Evolutionary conservation across 306 rosid genomes (phyloP).

Genomic region (Datisca glomerata): DNA sequence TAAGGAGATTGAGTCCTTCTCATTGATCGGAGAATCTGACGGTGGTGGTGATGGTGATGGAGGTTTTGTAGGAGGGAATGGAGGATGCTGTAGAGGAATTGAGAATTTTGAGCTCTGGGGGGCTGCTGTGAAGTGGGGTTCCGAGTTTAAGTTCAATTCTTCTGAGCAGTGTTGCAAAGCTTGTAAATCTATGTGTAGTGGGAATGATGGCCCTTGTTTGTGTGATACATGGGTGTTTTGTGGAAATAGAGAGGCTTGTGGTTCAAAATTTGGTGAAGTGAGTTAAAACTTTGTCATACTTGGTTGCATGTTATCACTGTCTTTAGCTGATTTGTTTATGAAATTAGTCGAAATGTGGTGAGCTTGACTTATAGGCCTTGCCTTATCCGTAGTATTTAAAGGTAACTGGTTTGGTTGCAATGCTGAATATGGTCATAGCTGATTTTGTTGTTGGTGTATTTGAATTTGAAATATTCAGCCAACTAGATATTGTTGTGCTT

Average conservation of each 20-base stretch:
- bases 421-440: too few species aligned
- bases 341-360: background rate
- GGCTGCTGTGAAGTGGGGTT: slow-evolving; percentile 85
- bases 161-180: slow-evolving; percentile 68
- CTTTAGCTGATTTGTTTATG: background rate
- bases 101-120: slow-evolving; percentile 88
- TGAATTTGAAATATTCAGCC: too few species aligned
- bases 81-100: slow-evolving; percentile 65
- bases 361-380: too few species aligned
- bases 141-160: slow-evolving; percentile 64
- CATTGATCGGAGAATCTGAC: slow-evolving; percentile 12
- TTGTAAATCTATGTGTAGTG: slow-evolving; percentile 80
- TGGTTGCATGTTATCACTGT: background rate
- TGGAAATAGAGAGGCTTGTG: slow-evolving; percentile 62
- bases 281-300: slow-evolving; percentile 1
- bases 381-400: background rate
- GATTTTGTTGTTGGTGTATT: too few species aligned
- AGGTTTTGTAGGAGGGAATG: slow-evolving; percentile 4
- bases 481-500: too few species aligned
- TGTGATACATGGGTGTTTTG: slow-evolving; percentile 90
- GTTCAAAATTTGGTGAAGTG: slow-evolving; percentile 81
- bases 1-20: slow-evolving; percentile 9
- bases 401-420: too few species aligned
- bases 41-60: slow-evolving; percentile 10
- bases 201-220: slow-evolving; percentile 78